Conservation (phyloP, 305 asterid species). For the Solanum aculeatissimum region DNA sequence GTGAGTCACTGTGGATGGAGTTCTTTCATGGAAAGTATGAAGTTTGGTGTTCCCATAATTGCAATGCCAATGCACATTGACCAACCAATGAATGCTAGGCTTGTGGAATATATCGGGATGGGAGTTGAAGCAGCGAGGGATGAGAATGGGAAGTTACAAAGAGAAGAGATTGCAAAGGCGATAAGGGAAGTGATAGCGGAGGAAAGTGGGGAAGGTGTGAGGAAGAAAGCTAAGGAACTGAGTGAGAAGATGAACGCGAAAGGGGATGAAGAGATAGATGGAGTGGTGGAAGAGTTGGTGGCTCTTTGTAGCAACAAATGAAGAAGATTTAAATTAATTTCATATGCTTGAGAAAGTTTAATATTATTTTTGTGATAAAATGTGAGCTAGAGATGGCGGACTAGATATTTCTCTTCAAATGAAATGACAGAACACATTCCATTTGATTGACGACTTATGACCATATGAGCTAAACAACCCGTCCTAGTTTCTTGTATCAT, state of each 20-base stretch:
- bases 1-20: constrained; percentile 15
- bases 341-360: not conserved
- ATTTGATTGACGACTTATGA: not conserved
- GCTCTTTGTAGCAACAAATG: not conserved
- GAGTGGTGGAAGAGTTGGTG: not conserved
- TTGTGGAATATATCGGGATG: not conserved
- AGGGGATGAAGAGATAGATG: constrained; percentile 4
- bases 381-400: not conserved
- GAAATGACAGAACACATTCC: not conserved
- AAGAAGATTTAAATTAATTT: not conserved
- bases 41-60: constrained; percentile 8
- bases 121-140: constrained; percentile 1
- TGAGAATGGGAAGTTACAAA: not conserved
- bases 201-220: not conserved
- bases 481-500: not conserved
- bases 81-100: constrained; percentile 6
- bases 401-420: not conserved
- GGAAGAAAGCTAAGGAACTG: not conserved
- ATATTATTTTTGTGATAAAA: not conserved
- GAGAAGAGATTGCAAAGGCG: not conserved
- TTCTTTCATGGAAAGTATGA: constrained; percentile 2
- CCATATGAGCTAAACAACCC: not conserved
- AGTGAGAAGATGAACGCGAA: not conserved
- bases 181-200: not conserved
- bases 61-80: constrained; percentile 6